phyloP scores from a whole-genome alignment of 176 grass and related monocot genomes.

The Alloteropsis semialata region DNA sequence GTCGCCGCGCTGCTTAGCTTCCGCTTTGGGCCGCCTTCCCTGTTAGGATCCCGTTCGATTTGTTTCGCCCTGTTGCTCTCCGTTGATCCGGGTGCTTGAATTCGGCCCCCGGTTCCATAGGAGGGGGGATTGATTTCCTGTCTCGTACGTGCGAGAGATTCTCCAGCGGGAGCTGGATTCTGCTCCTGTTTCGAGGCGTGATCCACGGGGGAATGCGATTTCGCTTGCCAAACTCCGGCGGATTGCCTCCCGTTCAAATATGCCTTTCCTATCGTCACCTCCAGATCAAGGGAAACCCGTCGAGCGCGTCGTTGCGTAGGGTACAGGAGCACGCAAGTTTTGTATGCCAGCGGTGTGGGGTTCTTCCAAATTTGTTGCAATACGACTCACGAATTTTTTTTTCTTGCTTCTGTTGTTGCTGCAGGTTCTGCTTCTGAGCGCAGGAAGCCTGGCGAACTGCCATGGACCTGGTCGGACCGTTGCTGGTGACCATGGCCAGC shows the following conservation, averaged over 20 bases:
- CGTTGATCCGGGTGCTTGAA: not conserved
- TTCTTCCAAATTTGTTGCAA: too few species aligned
- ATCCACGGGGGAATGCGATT: not conserved
- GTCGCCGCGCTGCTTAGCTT: not conserved
- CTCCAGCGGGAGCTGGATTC: not conserved
- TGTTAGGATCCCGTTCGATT: not conserved
- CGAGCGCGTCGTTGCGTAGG: not conserved
- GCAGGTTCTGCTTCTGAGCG: constrained; percentile 17
- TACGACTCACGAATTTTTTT: not conserved
- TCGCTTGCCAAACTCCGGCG: not conserved
- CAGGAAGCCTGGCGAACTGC: constrained; percentile 19
- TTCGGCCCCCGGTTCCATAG: not conserved
- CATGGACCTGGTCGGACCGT: constrained; percentile 58
- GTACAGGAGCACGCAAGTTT: not conserved
- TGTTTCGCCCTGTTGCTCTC: not conserved
- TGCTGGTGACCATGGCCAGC: constrained; percentile 45
- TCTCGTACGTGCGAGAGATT: not conserved
- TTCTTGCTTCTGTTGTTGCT: constrained; percentile 5
- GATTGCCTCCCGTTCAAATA: constrained; percentile 9
- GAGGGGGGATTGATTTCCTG: not conserved
- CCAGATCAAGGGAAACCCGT: not conserved
- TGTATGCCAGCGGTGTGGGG: not conserved
- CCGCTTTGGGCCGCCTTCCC: not conserved
- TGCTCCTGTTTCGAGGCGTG: not conserved
- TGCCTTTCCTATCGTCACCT: not conserved